Evolutionary conservation across 2,329 filamentous ascomycete species (phyloP), one percentile per base, ranked within the genome.

Genomic region (Trichoderma hamatum): DNA sequence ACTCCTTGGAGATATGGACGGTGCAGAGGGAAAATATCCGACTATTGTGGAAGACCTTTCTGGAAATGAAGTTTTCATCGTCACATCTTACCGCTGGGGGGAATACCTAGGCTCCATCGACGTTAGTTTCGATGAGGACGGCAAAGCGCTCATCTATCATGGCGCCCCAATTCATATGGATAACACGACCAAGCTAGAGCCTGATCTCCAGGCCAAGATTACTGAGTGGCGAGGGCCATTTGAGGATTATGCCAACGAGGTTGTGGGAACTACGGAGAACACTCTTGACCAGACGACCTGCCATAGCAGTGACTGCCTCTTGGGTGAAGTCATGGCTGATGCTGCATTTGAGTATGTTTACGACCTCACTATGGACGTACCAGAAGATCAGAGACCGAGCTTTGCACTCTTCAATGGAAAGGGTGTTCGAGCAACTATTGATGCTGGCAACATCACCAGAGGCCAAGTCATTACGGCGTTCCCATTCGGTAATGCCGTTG

Each of bases 61-160:
- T 61, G 88, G 87, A 55, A 86, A 90, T 39, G 89, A 91, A 73
- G 89, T 91, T 61, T 91, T 90, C 74, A 84, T 90, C 73, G 89
- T 91, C 21, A 90, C 88, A 9, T 86, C 88, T 2, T 91, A 88
- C 75, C 85, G 88, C 71, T 91, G 89, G 89, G 89, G 89, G 63
- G 87, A 90, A 78, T 90, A 90, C 68, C 78, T 91, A 2, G 89
- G 89, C 69, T 89, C 89, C 76, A 91, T 91, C 72, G 88, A 90
- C 71, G 84, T 91, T 9, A 87, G 86, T 1, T 91, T 89, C 73
- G 87, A 89, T 72, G 72, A 80, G 4, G 79, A 85, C 1, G 89
- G 89, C 75, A 88, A 85, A 76, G 85, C 90, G 19, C 81, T 90
- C 6, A 83, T 83, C 4, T 91, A 91, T 78, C 84, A 85, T 73